A percentile compares a stretch with the other conserved stretches of the same genome.
Conservation (phyloP, 345 rosid species). For the Anastatica hierochuntica region DNA sequence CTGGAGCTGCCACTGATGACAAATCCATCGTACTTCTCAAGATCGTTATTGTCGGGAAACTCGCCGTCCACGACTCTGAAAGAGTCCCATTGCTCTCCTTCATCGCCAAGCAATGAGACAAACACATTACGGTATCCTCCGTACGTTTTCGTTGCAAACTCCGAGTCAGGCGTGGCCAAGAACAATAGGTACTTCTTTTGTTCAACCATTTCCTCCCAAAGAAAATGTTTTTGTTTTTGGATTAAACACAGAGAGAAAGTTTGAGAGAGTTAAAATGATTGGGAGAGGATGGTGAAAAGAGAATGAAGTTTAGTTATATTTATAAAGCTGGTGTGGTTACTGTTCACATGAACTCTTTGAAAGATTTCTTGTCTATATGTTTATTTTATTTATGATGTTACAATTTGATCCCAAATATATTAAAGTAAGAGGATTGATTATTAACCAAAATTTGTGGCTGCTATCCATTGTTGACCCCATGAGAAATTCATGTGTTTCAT, state of each 20-base stretch:
- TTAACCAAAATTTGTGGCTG: not conserved
- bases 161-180: conserved; percentile 61
- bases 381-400: not conserved
- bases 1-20: conserved; percentile 70
- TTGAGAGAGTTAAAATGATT: no score
- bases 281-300: no score
- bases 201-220: no score
- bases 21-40: conserved; percentile 59
- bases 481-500: not conserved
- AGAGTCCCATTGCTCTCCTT: conserved; percentile 69
- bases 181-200: conserved; percentile 43
- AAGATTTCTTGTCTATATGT: no score
- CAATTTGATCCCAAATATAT: not conserved
- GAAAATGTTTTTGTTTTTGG: no score
- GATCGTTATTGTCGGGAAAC: conserved; percentile 53
- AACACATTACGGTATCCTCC: conserved; percentile 81
- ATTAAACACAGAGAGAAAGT: no score
- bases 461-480: conserved; percentile 6
- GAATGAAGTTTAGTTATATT: no score
- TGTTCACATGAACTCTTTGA: no score
- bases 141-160: conserved; percentile 51
- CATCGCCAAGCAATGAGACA: conserved; percentile 49
- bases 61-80: conserved; percentile 67
- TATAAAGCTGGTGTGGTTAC: no score
- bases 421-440: not conserved